Evolutionary conservation across 106 monocot species (phyloP), one percentile per base, ranked within the genome.

Genomic region (Dioscorea dumetorum): DNA sequence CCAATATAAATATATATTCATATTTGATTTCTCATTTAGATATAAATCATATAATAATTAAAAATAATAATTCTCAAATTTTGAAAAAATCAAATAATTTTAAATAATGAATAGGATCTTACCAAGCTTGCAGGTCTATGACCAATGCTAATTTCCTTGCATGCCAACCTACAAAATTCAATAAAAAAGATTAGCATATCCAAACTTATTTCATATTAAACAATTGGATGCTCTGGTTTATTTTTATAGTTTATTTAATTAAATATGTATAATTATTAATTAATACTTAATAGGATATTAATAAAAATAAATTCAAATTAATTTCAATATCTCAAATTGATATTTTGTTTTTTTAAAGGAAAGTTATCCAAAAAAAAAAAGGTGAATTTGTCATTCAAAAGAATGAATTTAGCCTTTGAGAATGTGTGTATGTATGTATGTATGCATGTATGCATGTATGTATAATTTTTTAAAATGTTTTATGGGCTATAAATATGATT

Each of bases 61-160:
- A 4, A 7, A 34, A 34, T 8, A 3, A 0, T 5, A 10, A 41
- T 41, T 41, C 6, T 41, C 3, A 56, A 32, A 24, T 4, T 24
- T 12, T 17, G 2, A 32, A 62, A 24, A 62, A 31, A 33, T 3
- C 13, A 64, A 48, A 7, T 18, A 22, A 35, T 41, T 16, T 18
- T 33, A 23, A 41, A 15, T 50, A 11, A 48, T 3, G 12, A 28
- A 28, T 28, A 28, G 1, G 0, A 68, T 41, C 77, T 78, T 83
- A 95, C 95, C 81, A 95, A 70, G 72, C 75, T 76, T 35, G 72
- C 61, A 15, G 66, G n/a, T 63, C 85, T 88, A 73, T 73, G 68
- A 21, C 95, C 76, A 24, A 95, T 74, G 69, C 76, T 86, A 20
- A 95, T 91, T 74, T 95, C 91, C 57, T 95, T 95, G 57, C 91